A percentile compares a stretch with the other conserved stretches of the same genome.
These are phyloP conservation scores for Thielaviopsis musarum DNA, from an alignment of 2,329 filamentous ascomycete species.

Conservation along the genomic window DNA sequence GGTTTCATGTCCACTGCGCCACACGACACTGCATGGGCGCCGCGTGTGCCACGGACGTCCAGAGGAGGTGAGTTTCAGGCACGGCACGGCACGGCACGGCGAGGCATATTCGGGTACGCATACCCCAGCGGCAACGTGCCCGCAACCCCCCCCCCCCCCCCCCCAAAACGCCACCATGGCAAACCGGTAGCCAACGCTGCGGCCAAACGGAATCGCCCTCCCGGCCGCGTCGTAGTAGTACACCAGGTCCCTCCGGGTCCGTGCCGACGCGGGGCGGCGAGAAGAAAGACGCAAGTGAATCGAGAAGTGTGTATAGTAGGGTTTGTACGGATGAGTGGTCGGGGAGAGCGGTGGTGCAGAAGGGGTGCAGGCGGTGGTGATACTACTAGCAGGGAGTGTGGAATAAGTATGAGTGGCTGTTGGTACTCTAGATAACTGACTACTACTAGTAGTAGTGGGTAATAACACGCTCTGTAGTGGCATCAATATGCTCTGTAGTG, in stretches of 20 bases:
- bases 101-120: conserved; percentile 66
- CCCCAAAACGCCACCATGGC: conserved; percentile 78
- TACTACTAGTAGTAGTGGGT: too few relatives aligned
- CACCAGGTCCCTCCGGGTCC: conserved; percentile 48
- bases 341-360: conserved; percentile 32
- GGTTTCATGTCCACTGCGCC: conserved; percentile 41
- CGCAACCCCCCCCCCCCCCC: conserved; percentile 51
- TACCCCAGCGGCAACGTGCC: conserved; percentile 65
- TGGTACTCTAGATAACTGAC: too few relatives aligned
- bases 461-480: too few relatives aligned
- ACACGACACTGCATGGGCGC: conserved; percentile 39
- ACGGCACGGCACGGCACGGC: too few relatives aligned
- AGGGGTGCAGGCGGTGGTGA: conserved; percentile 29
- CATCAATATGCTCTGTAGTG: too few relatives aligned
- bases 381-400: too few relatives aligned
- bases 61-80: conserved; percentile 55
- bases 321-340: conserved; percentile 41
- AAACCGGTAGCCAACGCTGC: conserved; percentile 67
- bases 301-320: conserved; percentile 45
- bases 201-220: conserved; percentile 58
- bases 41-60: conserved; percentile 41
- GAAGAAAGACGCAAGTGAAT: conserved; percentile 56
- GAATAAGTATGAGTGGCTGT: too few relatives aligned
- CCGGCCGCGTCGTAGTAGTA: conserved; percentile 63
- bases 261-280: conserved; percentile 52